Evolutionary conservation across 441 rosid species (phyloP).

Genomic region (Sinapis alba): DNA sequence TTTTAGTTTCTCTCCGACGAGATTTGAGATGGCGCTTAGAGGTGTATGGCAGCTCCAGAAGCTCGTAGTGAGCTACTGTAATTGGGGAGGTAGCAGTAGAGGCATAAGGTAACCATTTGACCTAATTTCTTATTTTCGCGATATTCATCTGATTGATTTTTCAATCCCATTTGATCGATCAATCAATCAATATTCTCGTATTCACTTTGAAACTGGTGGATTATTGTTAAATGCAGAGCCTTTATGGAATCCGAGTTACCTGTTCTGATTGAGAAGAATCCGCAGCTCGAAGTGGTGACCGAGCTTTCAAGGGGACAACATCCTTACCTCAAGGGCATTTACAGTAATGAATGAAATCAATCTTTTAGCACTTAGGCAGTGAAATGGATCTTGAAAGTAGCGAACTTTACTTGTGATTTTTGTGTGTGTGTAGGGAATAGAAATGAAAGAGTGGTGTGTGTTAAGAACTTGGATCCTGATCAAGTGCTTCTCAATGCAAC

Average conservation of each 20-base stretch:
- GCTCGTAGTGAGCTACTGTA: constrained; percentile 77
- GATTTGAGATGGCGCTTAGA: constrained; percentile 64
- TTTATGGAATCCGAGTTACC: constrained; percentile 85
- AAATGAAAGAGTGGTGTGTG: constrained; percentile 68
- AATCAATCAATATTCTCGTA: background rate
- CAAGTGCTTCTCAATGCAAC: constrained; percentile 67
- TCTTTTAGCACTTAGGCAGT: background rate
- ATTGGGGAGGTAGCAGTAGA: constrained; percentile 96
- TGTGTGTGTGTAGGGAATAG: constrained; percentile 50
- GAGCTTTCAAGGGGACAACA: constrained; percentile 87
- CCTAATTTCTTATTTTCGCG: background rate
- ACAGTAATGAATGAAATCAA: constrained; percentile 50
- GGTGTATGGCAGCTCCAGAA: constrained; percentile 89
- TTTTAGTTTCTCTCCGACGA: constrained; percentile 5
- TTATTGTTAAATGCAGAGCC: constrained; percentile 47
- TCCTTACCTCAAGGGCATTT: constrained; percentile 79
- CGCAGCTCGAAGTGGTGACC: constrained; percentile 74
- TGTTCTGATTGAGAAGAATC: constrained; percentile 60
- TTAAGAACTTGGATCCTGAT: constrained; percentile 68
- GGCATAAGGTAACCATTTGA: constrained; percentile 65
- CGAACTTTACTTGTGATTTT: background rate
- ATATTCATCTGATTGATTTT: background rate
- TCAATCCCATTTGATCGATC: background rate
- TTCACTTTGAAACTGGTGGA: constrained; percentile 1
- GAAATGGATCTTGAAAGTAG: background rate